Conservation (phyloP, 495 filamentous ascomycete species). For the Annulohypoxylon bovei region DNA sequence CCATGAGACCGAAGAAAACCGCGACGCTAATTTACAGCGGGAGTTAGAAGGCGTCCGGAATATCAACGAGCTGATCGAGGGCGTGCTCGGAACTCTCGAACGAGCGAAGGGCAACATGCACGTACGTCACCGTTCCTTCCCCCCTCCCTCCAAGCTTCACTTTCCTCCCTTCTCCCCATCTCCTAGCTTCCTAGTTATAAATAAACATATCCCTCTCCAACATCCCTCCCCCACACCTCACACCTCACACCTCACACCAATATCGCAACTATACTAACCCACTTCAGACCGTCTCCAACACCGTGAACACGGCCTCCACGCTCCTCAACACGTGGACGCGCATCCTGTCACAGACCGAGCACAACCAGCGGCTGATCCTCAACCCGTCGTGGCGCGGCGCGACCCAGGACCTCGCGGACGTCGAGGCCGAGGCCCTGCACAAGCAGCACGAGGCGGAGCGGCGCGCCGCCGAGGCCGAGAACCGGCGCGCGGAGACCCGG, state of each 20-base stretch:
- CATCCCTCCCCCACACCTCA: too few species aligned
- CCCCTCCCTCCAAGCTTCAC: constrained; percentile 4
- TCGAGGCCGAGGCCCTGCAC: constrained; percentile 77
- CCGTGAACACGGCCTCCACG: constrained; percentile 86
- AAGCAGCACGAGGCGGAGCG: constrained; percentile 79
- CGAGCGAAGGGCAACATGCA: constrained; percentile 91
- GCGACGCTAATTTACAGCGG: constrained; percentile 74
- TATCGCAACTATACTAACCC: constrained; percentile 9
- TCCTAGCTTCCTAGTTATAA: not conserved
- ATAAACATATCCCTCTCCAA: too few species aligned
- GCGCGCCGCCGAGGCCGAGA: constrained; percentile 76
- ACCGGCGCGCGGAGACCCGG: constrained; percentile 75
- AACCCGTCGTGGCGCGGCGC: constrained; percentile 91
- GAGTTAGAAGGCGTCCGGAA: constrained; percentile 85
- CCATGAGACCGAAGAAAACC: constrained; percentile 70
- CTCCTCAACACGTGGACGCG: constrained; percentile 96
- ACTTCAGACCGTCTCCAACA: constrained; percentile 80
- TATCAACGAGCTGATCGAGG: constrained; percentile 88
- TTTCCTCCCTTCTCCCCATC: not conserved
- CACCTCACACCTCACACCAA: not conserved
- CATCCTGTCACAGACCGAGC: constrained; percentile 95
- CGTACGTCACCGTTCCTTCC: constrained; percentile 56
- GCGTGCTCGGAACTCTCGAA: constrained; percentile 79
- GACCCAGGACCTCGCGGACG: constrained; percentile 80
- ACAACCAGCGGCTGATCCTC: constrained; percentile 91